These are phyloP conservation scores for Cymbopogon flexuosus DNA, from an alignment of 202 grass and related monocot species.

Conservation along the genomic window DNA sequence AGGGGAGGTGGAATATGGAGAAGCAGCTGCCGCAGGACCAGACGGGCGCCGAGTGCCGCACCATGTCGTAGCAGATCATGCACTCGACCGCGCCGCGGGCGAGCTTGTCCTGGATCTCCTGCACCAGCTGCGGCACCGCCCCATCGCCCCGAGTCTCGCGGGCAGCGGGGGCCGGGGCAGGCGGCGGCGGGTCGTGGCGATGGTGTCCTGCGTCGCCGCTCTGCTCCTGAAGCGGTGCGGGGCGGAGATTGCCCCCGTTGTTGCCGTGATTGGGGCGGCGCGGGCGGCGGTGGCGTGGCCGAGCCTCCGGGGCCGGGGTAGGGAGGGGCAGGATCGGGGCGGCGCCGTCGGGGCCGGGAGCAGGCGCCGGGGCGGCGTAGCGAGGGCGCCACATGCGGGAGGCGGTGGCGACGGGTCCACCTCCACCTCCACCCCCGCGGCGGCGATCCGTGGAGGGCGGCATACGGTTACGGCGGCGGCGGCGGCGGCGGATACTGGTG, in stretches of 20 bases:
- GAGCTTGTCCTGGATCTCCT: slow-evolving; percentile 98
- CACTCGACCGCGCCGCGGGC: slow-evolving; percentile 76
- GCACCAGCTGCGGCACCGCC: slow-evolving; percentile 77
- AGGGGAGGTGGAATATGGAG: slow-evolving; percentile 94
- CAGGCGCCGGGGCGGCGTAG: not conserved
- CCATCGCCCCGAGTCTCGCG: not conserved
- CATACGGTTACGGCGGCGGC: slow-evolving; percentile 32
- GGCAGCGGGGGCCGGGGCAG: too few relatives aligned
- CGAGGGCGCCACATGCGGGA: slow-evolving; percentile 64
- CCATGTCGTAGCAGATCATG: slow-evolving; percentile 99
- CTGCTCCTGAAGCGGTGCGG: not conserved
- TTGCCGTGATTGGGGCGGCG: slow-evolving; percentile 35
- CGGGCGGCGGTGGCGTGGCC: slow-evolving; percentile 5
- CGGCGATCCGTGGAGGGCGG: slow-evolving; percentile 38
- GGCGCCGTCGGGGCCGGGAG: not conserved
- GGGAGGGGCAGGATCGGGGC: slow-evolving; percentile 25
- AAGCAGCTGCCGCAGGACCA: slow-evolving; percentile 94
- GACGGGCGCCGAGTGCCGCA: slow-evolving; percentile 69
- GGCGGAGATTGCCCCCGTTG: not conserved
- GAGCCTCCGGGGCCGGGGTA: not conserved
- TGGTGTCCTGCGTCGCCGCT: not conserved
- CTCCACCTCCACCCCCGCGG: not conserved
- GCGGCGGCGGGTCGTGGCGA: not conserved
- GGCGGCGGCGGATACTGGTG: not conserved
- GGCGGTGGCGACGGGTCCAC: slow-evolving; percentile 1